Evolutionary conservation across 169 alveolate genomes (phyloP), one percentile per base, ranked within the genome.

Genomic region (Cryptosporidium ryanae): DNA sequence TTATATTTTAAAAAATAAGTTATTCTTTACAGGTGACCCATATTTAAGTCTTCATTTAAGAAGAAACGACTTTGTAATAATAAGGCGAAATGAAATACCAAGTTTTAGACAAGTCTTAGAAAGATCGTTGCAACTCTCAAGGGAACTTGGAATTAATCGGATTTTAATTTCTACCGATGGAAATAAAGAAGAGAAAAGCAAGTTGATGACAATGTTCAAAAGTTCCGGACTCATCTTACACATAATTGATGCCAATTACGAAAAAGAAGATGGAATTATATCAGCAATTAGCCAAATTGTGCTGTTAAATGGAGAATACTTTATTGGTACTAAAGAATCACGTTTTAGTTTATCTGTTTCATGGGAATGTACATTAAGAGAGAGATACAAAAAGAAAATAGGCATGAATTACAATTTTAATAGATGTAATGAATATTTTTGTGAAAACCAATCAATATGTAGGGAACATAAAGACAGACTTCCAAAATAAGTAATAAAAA

Each of bases 291-390:
- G 71, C 63, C 87, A 76, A 76, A 29, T 38, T n/a, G 63, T 76
- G 6, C 55, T 76, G 38, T 29, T 76, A 38, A 31, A 61, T 15
- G 71, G 76, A 8, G 64, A 76, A 10, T 76, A 76, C 54, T 76
- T 76, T 31, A 61, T 76, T 25, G 87, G 87, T 38, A 76, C 87
- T 17, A 76, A 76, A 32, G 87, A 76, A 17, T 76, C 87, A 25
- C 87, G 87, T 12, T 76, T 76, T 27, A 76, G 65, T 48, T 34
- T 21, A 7, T 76, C 87, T 31, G 49, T 76, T 43, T 17, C 46
- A 18, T 76, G 87, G 87, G 76, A 76, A 1, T 61, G 87, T 17
- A 76, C 63, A 15, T 23, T 76, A 17, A 55, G 38, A 34, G 68
- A 17, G 21, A 38, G 46, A 38, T 38, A 38, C 46, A 76, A 17